Evolutionary conservation across 2,329 filamentous ascomycete genomes (phyloP).

Genomic region (Venturiaceae sp.): DNA sequence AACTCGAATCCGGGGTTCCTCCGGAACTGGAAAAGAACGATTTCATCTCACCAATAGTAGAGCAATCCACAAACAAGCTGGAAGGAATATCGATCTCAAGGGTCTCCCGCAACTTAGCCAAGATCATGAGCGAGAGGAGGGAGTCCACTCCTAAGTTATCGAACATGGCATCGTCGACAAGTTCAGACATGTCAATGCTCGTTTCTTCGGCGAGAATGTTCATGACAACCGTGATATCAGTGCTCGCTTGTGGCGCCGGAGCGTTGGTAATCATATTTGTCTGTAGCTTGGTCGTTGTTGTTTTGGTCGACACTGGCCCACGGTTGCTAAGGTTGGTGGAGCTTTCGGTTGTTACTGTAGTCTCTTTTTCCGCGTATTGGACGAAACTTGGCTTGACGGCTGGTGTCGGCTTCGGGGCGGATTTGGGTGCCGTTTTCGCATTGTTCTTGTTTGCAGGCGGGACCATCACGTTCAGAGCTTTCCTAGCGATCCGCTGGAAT

Average conservation of each 20-base stretch:
- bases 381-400: background rate
- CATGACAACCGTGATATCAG: conserved; percentile 21
- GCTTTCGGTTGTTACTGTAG: background rate
- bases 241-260: conserved; percentile 13
- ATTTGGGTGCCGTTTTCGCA: background rate
- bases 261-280: background rate
- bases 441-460: conserved; percentile 43
- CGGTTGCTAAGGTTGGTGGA: background rate
- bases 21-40: too few relatives aligned
- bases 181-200: conserved; percentile 12
- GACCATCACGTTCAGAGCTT: conserved; percentile 55
- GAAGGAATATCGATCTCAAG: background rate
- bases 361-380: background rate
- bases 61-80: conserved; percentile 35
- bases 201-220: conserved; percentile 14
- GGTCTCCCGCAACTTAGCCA: conserved; percentile 13
- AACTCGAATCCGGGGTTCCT: too few relatives aligned
- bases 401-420: background rate
- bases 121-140: conserved; percentile 16
- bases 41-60: conserved; percentile 51
- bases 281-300: background rate
- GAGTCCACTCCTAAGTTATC: conserved; percentile 19
- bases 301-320: background rate
- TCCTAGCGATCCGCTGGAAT: conserved; percentile 58
- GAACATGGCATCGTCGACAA: conserved; percentile 16